These are phyloP conservation scores for Drechslerella coelobrocha DNA, from an alignment of 2,329 filamentous ascomycete genomes.

Conservation along the genomic window DNA sequence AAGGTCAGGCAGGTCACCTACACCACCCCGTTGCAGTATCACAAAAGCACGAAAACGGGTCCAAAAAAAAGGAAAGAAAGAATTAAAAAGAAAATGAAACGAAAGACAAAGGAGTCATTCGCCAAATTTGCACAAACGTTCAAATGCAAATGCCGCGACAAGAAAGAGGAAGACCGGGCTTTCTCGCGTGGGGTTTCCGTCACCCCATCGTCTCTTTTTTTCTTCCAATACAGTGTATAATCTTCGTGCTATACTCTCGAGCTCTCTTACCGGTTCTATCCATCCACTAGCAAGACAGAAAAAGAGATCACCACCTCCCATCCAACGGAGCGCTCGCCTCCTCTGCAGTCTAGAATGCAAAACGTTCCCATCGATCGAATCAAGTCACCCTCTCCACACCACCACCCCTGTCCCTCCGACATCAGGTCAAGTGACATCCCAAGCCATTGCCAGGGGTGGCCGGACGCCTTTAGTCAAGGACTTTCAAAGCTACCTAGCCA, in stretches of 20 bases:
- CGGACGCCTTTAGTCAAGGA: not conserved
- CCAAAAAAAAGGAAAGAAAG: slow-evolving; percentile 9
- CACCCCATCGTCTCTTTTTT: slow-evolving; percentile 12
- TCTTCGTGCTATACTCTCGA: not conserved
- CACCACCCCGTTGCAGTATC: slow-evolving; percentile 20
- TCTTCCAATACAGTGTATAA: slow-evolving; percentile 1
- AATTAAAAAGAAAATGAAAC: too few relatives aligned
- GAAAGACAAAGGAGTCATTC: slow-evolving; percentile 20
- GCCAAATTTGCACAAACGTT: slow-evolving; percentile 24
- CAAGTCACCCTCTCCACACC: slow-evolving; percentile 24
- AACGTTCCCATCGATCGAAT: slow-evolving; percentile 18
- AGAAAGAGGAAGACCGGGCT: not conserved
- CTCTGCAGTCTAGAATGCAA: slow-evolving; percentile 1
- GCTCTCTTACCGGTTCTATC: slow-evolving; percentile 13
- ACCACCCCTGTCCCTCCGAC: slow-evolving; percentile 45
- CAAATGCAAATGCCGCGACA: not conserved
- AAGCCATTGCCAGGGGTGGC: slow-evolving; percentile 30
- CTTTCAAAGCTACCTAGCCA: not conserved
- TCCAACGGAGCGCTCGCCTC: not conserved
- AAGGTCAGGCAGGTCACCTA: not conserved
- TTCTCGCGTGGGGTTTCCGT: slow-evolving; percentile 44
- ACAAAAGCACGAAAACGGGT: slow-evolving; percentile 47
- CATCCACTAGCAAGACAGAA: not conserved
- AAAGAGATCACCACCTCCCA: not conserved
- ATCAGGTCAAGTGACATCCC: slow-evolving; percentile 50